Evolutionary conservation across 768 basidiomycete species (phyloP).

Genomic region (Gautieria morchelliformis): DNA sequence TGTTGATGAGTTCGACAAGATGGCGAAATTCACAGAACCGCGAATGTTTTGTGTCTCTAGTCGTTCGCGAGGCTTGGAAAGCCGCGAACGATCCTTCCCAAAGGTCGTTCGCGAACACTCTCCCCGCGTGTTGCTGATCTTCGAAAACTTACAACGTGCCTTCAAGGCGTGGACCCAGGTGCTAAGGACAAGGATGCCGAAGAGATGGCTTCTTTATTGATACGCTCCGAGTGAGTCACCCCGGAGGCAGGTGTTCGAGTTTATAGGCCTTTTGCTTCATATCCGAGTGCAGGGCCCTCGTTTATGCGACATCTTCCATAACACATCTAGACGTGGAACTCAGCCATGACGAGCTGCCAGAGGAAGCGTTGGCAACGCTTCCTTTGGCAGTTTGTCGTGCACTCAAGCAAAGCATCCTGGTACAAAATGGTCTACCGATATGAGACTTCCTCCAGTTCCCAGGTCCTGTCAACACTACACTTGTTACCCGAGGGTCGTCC

Average conservation of each 20-base stretch:
- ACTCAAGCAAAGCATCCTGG: not conserved
- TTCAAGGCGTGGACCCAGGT: not conserved
- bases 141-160: not conserved
- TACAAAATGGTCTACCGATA: not conserved
- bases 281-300: not conserved
- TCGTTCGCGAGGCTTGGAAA: not conserved
- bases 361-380: no score
- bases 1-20: no score
- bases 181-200: not conserved
- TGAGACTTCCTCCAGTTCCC: not conserved
- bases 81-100: not conserved
- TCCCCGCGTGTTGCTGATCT: not conserved
- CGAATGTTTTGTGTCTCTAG: no score
- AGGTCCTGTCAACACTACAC: not conserved
- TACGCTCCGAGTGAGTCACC: not conserved
- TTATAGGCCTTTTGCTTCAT: not conserved
- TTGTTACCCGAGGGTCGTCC: not conserved
- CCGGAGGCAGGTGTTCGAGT: not conserved
- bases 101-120: not conserved
- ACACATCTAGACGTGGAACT: not conserved
- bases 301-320: slow-evolving; percentile 1
- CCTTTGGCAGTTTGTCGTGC: not conserved
- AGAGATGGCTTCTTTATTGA: not conserved
- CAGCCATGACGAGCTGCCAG: no score
- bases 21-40: no score